Conservation (phyloP, 495 filamentous ascomycete species). For the Aspergillus saccharolyticus region DNA sequence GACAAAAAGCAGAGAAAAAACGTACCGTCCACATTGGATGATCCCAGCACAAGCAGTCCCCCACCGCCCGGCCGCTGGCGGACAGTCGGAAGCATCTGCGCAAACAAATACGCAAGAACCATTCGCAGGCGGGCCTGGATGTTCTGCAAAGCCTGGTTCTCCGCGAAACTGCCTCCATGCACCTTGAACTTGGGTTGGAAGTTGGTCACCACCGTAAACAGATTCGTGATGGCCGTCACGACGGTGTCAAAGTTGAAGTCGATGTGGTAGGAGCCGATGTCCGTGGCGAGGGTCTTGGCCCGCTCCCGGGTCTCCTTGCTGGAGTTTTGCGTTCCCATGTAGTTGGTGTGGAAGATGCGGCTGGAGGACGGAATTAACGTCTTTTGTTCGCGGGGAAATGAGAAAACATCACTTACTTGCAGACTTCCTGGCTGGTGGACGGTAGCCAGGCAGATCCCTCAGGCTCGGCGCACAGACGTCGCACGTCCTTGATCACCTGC, state of each 20-base stretch:
- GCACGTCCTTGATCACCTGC: slow-evolving; percentile 68
- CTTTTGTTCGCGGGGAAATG: not conserved
- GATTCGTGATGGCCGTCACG: slow-evolving; percentile 45
- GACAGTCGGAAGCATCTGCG: slow-evolving; percentile 58
- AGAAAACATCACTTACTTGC: slow-evolving; percentile 29
- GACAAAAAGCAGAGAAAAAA: too few species aligned
- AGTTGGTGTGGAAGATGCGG: slow-evolving; percentile 66
- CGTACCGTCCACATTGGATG: slow-evolving; percentile 50
- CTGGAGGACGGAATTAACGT: slow-evolving; percentile 18
- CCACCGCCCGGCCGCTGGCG: slow-evolving; percentile 49
- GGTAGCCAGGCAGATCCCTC: slow-evolving; percentile 47
- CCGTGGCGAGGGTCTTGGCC: slow-evolving; percentile 60
- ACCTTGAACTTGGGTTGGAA: slow-evolving; percentile 65
- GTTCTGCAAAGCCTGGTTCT: slow-evolving; percentile 73
- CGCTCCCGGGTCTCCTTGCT: slow-evolving; percentile 66
- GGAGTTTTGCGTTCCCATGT: slow-evolving; percentile 77
- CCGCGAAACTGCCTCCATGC: slow-evolving; percentile 54
- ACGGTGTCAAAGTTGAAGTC: slow-evolving; percentile 74
- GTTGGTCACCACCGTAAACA: slow-evolving; percentile 50
- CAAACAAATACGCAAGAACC: slow-evolving; percentile 74
- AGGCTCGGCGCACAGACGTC: slow-evolving; percentile 53
- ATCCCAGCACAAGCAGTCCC: slow-evolving; percentile 59
- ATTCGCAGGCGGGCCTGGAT: slow-evolving; percentile 77
- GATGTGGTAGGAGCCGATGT: slow-evolving; percentile 70
- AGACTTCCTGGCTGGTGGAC: slow-evolving; percentile 56